Conservation (phyloP, 2,329 filamentous ascomycete genomes). For the Xylariales sp. region DNA sequence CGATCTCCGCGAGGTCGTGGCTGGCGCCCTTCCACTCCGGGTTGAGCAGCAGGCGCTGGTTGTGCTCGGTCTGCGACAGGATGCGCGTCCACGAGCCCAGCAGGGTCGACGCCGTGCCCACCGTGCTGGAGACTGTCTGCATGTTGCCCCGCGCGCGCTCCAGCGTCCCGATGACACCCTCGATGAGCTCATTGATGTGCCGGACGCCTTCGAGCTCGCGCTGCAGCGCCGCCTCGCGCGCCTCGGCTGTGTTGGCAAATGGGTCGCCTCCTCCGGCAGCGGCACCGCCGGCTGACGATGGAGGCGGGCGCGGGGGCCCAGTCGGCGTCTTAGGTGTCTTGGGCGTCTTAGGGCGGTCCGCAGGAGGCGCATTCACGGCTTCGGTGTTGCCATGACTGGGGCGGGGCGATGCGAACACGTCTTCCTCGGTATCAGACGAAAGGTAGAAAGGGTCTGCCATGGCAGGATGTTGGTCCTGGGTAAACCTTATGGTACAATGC, state of each 20-base stretch:
- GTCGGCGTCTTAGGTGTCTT: slow-evolving; percentile 45
- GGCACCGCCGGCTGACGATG: too few species aligned
- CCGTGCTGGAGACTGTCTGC: slow-evolving; percentile 82
- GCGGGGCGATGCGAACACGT: too few species aligned
- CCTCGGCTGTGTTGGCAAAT: slow-evolving; percentile 58
- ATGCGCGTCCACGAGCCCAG: slow-evolving; percentile 96
- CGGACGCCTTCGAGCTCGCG: slow-evolving; percentile 79
- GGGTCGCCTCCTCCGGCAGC: too few species aligned
- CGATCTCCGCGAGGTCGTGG: slow-evolving; percentile 80
- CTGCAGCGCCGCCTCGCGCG: slow-evolving; percentile 68
- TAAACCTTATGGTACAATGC: too few species aligned
- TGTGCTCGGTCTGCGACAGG: slow-evolving; percentile 94
- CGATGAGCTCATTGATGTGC: slow-evolving; percentile 83
- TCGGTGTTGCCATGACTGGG: too few species aligned
- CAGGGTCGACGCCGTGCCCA: slow-evolving; percentile 80
- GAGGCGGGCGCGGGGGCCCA: slow-evolving; percentile 28
- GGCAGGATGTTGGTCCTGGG: too few species aligned
- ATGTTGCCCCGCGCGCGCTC: slow-evolving; percentile 73
- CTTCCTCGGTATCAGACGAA: too few species aligned
- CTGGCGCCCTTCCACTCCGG: slow-evolving; percentile 85
- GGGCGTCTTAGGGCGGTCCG: slow-evolving; percentile 37
- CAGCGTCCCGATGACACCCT: slow-evolving; percentile 68
- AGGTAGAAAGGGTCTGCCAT: too few species aligned
- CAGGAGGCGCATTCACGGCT: too few species aligned
- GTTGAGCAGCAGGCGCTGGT: slow-evolving; percentile 85